Percentiles rank a stretch among this genome's conserved stretches.
Evolutionary conservation across 768 basidiomycete species (phyloP).

Genomic region (Arthromyces matolae): DNA sequence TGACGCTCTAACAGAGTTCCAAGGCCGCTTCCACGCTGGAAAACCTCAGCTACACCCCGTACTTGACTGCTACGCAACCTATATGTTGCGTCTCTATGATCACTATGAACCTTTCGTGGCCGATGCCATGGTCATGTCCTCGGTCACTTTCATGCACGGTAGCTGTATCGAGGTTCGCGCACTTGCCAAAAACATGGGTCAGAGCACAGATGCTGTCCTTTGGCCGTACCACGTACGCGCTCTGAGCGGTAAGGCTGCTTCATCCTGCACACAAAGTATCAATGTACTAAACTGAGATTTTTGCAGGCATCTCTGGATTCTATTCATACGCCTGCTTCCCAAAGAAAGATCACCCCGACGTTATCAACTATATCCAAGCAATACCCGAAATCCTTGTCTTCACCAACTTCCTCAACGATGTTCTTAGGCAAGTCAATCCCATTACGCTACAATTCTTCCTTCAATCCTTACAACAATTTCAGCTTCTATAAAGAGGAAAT

Average conservation of each 20-base stretch:
- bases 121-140: slow-evolving; percentile 10
- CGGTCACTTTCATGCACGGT: slow-evolving; percentile 10
- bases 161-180: slow-evolving; percentile 9
- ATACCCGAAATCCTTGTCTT: slow-evolving; percentile 10
- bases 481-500: slow-evolving; percentile 13
- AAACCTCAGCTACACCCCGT: slow-evolving; percentile 11
- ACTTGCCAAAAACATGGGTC: slow-evolving; percentile 4
- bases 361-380: slow-evolving; percentile 8
- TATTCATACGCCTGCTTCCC: slow-evolving; percentile 10
- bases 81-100: slow-evolving; percentile 10
- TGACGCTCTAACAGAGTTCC: slow-evolving; percentile 3
- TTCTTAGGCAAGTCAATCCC: slow-evolving; percentile 1
- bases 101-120: slow-evolving; percentile 9
- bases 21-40: slow-evolving; percentile 7
- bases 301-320: slow-evolving; percentile 4
- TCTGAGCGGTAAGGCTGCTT: slow-evolving; percentile 7
- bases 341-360: slow-evolving; percentile 10
- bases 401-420: slow-evolving; percentile 10
- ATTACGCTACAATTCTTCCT: background rate
- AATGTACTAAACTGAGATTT: background rate
- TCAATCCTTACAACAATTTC: too few species aligned
- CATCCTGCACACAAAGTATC: background rate
- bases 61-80: slow-evolving; percentile 6
- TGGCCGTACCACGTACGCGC: slow-evolving; percentile 10
- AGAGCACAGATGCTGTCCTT: slow-evolving; percentile 6